Evolutionary conservation across 2,329 filamentous ascomycete species (phyloP), one percentile per base, ranked within the genome.

Genomic region (Triangularia setosa): DNA sequence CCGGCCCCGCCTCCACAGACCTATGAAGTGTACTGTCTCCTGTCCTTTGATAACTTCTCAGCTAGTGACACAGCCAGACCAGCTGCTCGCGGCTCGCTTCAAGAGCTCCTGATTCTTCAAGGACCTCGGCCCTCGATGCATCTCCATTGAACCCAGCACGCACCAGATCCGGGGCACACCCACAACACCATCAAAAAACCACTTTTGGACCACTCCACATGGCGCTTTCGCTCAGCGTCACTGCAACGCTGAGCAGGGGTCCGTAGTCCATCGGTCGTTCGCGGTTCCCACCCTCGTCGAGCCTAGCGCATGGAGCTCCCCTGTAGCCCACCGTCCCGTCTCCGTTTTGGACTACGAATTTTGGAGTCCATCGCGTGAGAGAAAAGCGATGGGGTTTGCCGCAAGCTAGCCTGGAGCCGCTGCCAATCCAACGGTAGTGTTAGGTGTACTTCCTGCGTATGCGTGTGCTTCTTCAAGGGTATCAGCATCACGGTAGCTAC

Each of bases 231-330:
- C 58, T 58, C 66, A 63, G 57, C 30, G 24, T 59, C 58, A 27
- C 68, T 70, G 67, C 66, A 65, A 68, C 66, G 61, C 35, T 60
- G 40, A 40, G 63, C 69, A 66, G 64, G 66, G 67, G 66, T 35
- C 16, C 21, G 33, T 33, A 21, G 35, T 33, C 23, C 21, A 16
- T 21, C 23, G 35, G 16, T 40, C 25, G 55, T 53, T 27, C 23
- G 18, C 59, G n/a, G 53, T 24, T 58, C 52, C 25, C 52, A 55
- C 60, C 60, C 60, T 35, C 56, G 64, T 64, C 48, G 48, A 60
- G 52, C 59, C 65, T 66, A 64, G 63, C 65, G 24, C 35, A 66
- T 54, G 35, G 30, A 21, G 40, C 24, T 60, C 64, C 67, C 65
- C 55, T 62, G 64, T 54, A 24, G 27, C 40, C 55, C 67, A 61